Evolutionary conservation across 179 eudicot genomes (phyloP), one percentile per base, ranked within the genome.

Genomic region (Drosera spatulata): DNA sequence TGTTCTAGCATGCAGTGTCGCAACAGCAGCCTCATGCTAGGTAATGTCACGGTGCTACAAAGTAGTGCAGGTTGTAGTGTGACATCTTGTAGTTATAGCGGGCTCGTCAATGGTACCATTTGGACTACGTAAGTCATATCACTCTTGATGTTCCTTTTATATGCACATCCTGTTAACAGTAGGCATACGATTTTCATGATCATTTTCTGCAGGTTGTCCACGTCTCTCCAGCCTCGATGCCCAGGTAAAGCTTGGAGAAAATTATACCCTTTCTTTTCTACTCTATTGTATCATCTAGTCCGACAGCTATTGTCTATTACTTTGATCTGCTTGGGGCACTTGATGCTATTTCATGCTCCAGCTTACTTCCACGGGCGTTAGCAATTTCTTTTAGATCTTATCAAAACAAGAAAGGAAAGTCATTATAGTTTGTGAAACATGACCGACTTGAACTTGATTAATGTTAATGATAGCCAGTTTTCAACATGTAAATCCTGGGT

Each of bases 1-100:
- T 94, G 99, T 69, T 94, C 99, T 2, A 90, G 97, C 79, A 94
- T 94, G 99, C 99, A 94, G 66, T 94, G 99, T 77, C 73, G 68
- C 42, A 76, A 77, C 61, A 90, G 96, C 58, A 86, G 85, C 68
- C 91, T 94, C 69, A 90, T 85, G 97, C 77, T 94, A 6, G 99
- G 99, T 50, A 94, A 94, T 72, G 62, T 78, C 22, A 90, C 97
- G n/a, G 56, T 81, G 63, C 91, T 83, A 54, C 82, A 75, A 66
- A 81, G 82, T 43, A 75, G 84, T 70, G 99, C 80, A 59, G 99
- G 99, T 56, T 94, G 97, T 78, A 94, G 83, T 77, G 88, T 94
- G 39, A 89, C 97, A 55, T 76, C 91, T 55, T 94, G 99, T 70
- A 78, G 70, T 47, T 94, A 94, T 61, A 69, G 76, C 59, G 99